Percentiles rank a stretch among this genome's conserved stretches.
These are phyloP conservation scores for Trichomonascaceae sp. DNA, from an alignment of 1,139 yeast genomes.

Conservation along the genomic window DNA sequence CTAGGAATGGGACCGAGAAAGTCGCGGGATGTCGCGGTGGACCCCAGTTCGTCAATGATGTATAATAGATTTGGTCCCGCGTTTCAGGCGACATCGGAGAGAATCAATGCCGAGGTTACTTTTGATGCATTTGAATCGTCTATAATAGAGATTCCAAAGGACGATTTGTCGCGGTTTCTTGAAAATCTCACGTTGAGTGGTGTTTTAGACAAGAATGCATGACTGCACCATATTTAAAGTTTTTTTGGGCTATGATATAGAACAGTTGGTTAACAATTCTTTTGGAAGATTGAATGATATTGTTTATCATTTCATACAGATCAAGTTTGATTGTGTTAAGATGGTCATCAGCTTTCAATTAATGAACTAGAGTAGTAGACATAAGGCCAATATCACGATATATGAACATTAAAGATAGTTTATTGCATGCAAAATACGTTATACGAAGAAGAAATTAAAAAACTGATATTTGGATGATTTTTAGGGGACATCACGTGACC, in stretches of 20 bases:
- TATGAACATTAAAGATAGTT: not conserved
- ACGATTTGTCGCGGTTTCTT: constrained; percentile 80
- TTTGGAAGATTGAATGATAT: not conserved
- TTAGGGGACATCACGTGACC: not conserved
- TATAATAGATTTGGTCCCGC: constrained; percentile 81
- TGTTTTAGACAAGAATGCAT: constrained; percentile 2
- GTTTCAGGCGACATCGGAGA: constrained; percentile 76
- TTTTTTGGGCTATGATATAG: not conserved
- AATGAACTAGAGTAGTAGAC: not conserved
- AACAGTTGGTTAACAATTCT: not conserved
- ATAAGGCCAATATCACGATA: not conserved
- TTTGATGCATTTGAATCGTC: constrained; percentile 94
- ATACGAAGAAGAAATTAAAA: no score
- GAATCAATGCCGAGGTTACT: constrained; percentile 81
- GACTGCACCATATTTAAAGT: not conserved
- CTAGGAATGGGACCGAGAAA: constrained; percentile 85
- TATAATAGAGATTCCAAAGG: constrained; percentile 81
- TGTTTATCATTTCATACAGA: not conserved
- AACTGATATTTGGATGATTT: not conserved
- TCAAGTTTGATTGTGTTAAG: not conserved
- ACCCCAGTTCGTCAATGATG: constrained; percentile 27
- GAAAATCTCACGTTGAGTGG: constrained; percentile 56
- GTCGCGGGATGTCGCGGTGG: constrained; percentile 41
- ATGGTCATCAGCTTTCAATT: not conserved
- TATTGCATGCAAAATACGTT: no score